phyloP scores from a whole-genome alignment of 1,284 basidiomycete genomes.

The Ganoderma sp. region DNA sequence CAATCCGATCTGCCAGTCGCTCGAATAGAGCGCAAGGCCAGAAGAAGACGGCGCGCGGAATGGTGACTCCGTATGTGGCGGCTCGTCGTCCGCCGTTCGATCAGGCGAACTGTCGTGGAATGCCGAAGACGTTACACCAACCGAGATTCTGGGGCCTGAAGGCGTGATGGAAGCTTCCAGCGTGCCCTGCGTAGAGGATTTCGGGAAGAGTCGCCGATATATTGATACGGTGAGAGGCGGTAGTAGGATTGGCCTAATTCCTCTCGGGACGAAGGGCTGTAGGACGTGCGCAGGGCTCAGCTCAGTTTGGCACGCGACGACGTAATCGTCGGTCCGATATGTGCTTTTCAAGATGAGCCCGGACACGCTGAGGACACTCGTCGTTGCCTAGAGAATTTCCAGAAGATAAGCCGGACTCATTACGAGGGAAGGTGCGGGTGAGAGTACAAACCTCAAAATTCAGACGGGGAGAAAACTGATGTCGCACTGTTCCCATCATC shows the following conservation, averaged over 20 bases:
- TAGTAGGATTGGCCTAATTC: constrained; percentile 20
- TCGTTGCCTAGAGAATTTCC: constrained; percentile 35
- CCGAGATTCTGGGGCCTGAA: constrained; percentile 31
- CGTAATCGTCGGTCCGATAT: constrained; percentile 39
- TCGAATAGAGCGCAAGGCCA: constrained; percentile 38
- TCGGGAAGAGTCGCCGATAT: constrained; percentile 42
- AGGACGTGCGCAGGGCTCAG: constrained; percentile 21
- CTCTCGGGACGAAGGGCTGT: constrained; percentile 23
- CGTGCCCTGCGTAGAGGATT: constrained; percentile 38
- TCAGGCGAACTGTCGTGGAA: constrained; percentile 35
- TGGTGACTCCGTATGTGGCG: constrained; percentile 14
- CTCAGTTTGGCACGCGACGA: constrained; percentile 30
- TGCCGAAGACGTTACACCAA: constrained; percentile 35
- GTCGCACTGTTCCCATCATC: constrained; percentile 54
- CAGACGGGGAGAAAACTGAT: constrained; percentile 55
- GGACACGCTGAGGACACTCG: constrained; percentile 37
- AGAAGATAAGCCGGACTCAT: constrained; percentile 14
- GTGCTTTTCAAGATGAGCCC: constrained; percentile 35
- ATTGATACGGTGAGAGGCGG: constrained; percentile 41
- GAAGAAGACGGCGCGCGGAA: constrained; percentile 38
- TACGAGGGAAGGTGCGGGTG: constrained; percentile 7
- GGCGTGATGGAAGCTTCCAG: constrained; percentile 34
- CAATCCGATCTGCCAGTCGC: constrained; percentile 39
- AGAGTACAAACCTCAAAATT: constrained; percentile 44
- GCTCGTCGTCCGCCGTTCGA: constrained; percentile 22